Base-by-base conservation (phyloP, 2,329 filamentous ascomycete genomes). In the Pseudovirgaria hyperparasitica region DNA sequence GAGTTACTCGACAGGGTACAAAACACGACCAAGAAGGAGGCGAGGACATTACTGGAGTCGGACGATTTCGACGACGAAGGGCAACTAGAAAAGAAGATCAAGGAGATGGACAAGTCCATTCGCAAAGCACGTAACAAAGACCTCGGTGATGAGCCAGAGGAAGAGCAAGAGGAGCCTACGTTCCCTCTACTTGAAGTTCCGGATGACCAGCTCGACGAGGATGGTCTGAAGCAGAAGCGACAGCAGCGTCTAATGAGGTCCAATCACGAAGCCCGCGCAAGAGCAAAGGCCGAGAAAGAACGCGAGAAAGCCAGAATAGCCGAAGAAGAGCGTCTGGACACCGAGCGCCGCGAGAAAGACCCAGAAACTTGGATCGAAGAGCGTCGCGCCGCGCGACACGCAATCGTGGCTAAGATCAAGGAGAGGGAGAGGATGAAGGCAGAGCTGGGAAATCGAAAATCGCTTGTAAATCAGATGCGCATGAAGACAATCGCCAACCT, bases 401-500 rank as follows among this genome's bases (percentile, higher is more conserved):
- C 71, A 13, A 63, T 93, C 3, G 67, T 79, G 6, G 63, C 82
- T 44, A 84, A 75, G 54, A 92, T 98, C 54, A 94, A 92, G 54
- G 87, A 96, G 41, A 77, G 85, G 27, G 85, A 96, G 45, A 74
- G 86, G 11, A 70, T 94, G 34, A 94, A 93, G 58, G 82, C 85
- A 22, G 90, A 98, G 47, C 70, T 94, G 2, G 86, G 87, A 30
- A 96, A 96, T 56, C 81, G 90, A 47, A 98, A 98, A 55, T 94
- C 86, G 0, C 73, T 94, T 12, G 90, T 90, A 6, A 90, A 81
- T 31, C 87, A 96, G 54, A 92, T 92, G 58, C 81, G 90, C 36
- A 98, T 98, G 90, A 96, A 96, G 60, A 87, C 78, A 26, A 85
- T 98, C 32, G 90, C 90, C 33, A 94, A 93, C 46, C 75, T 98